Evolutionary conservation across 2,329 filamentous ascomycete genomes (phyloP).

Genomic region (Rutstroemia sp.): DNA sequence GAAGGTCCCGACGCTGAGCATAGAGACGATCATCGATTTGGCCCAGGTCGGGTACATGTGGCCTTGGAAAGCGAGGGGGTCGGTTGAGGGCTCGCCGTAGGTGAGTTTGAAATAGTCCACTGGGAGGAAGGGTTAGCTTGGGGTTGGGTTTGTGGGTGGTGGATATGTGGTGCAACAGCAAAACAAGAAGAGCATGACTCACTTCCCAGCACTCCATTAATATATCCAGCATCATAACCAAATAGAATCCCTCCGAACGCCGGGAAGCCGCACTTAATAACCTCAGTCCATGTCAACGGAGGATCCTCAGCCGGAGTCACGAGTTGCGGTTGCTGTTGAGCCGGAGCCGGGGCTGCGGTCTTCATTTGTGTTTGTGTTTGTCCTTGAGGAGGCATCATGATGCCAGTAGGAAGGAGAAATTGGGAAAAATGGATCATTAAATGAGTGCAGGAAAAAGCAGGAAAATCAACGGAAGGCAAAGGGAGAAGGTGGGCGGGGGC

Average conservation of each 20-base stretch:
- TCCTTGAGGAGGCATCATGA: background rate
- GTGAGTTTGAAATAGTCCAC: conserved; percentile 6
- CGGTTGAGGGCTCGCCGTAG: background rate
- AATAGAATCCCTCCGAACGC: conserved; percentile 52
- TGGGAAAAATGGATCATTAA: background rate
- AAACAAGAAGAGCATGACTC: conserved; percentile 26
- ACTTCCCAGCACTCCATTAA: conserved; percentile 55
- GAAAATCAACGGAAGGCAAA: background rate
- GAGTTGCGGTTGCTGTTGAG: background rate
- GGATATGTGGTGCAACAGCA: background rate
- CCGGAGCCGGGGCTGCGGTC: conserved; percentile 1
- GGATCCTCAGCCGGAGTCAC: conserved; percentile 39
- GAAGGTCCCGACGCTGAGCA: conserved; percentile 73
- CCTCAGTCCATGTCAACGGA: conserved; percentile 60
- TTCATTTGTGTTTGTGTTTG: background rate
- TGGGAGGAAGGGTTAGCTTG: background rate
- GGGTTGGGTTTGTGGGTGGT: background rate
- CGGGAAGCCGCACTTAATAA: conserved; percentile 61
- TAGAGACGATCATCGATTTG: conserved; percentile 56
- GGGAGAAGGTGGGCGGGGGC: background rate
- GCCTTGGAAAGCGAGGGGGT: conserved; percentile 12
- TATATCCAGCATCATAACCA: conserved; percentile 72
- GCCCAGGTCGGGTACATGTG: conserved; percentile 48
- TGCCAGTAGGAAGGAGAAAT: background rate
- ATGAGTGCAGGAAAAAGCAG: background rate